Percentiles rank a stretch among this genome's conserved stretches.
Conservation (phyloP, 192 early-diverging fungal species). For the Paraglomus occultum region DNA sequence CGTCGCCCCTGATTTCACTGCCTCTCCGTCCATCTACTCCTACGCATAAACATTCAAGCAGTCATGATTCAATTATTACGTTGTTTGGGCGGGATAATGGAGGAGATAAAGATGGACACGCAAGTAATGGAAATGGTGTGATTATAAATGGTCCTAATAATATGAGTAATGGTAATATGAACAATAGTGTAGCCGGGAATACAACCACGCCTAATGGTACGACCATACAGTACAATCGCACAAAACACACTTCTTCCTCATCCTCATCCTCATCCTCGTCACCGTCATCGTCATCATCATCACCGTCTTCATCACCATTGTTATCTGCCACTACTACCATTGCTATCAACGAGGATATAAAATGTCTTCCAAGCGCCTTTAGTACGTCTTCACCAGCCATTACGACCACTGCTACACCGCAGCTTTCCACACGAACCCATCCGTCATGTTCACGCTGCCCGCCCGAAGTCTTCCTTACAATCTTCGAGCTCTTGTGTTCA, state of each 20-base stretch:
- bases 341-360: too few relatives aligned
- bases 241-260: neutral
- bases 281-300: neutral
- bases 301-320: neutral
- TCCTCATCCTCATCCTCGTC: neutral
- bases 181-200: neutral
- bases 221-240: neutral
- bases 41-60: neutral
- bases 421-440: conserved; percentile 1
- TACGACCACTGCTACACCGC: neutral
- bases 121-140: neutral
- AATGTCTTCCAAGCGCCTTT: neutral
- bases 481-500: conserved; percentile 24
- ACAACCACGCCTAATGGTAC: too few relatives aligned
- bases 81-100: too few relatives aligned
- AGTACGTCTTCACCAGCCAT: neutral
- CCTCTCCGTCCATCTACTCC: conserved; percentile 16
- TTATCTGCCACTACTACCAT: too few relatives aligned
- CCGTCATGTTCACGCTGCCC: conserved; percentile 24
- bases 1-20: conserved; percentile 6
- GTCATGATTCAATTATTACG: too few relatives aligned
- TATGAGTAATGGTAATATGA: neutral
- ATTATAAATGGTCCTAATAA: conserved; percentile 9
- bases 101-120: neutral
- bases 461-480: conserved; percentile 16